Evolutionary conservation across 139 green algal genomes (phyloP).

Genomic region (Trebouxia sp.): DNA sequence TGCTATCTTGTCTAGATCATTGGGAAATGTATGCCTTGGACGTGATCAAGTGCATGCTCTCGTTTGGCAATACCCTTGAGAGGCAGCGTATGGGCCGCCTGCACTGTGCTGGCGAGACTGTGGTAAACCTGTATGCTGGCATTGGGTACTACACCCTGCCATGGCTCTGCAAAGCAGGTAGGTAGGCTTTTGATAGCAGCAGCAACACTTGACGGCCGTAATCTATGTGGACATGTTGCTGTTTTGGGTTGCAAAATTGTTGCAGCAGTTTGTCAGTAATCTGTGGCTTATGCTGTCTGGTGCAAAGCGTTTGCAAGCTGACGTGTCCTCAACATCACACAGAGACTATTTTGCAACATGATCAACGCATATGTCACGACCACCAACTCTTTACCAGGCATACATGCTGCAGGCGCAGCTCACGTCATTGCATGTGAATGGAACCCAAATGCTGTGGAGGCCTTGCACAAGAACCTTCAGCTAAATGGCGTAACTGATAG

Average conservation of each 20-base stretch:
- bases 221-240: no score
- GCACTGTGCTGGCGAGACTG: slow-evolving; percentile 46
- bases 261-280: no score
- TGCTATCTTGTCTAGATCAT: no score
- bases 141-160: slow-evolving; percentile 87
- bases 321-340: no score
- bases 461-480: slow-evolving; percentile 58
- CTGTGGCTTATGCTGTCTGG: no score
- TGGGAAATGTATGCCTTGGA: slow-evolving; percentile 71
- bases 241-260: no score
- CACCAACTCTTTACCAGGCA: not conserved
- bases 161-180: slow-evolving; percentile 52
- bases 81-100: slow-evolving; percentile 61
- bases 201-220: no score
- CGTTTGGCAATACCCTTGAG: slow-evolving; percentile 72
- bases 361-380: not conserved
- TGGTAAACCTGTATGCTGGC: slow-evolving; percentile 79
- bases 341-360: not conserved
- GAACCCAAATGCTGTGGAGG: slow-evolving; percentile 68
- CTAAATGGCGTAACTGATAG: slow-evolving; percentile 51
- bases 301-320: no score
- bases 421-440: slow-evolving; percentile 81
- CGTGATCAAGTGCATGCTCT: slow-evolving; percentile 80
- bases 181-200: no score
- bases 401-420: slow-evolving; percentile 17